A percentile compares a stretch with the other conserved stretches of the same genome.
These are phyloP conservation scores for Osmanthus fragrans DNA, from an alignment of 257 asterid genomes.

Conservation along the genomic window DNA sequence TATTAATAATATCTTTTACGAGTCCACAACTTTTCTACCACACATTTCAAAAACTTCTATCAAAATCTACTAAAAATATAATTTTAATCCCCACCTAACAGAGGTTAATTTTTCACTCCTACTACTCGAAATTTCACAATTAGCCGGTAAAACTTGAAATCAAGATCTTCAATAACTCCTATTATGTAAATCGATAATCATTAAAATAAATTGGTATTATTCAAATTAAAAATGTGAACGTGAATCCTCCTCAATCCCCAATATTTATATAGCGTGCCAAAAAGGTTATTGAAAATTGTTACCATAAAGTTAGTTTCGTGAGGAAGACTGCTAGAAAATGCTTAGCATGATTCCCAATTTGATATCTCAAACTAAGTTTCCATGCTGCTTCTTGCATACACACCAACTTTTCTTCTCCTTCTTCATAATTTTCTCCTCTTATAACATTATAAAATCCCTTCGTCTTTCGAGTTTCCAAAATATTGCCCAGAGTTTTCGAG, in stretches of 20 bases:
- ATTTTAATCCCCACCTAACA: no score
- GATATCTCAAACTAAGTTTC: conserved; percentile 25
- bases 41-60: no score
- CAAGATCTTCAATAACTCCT: no score
- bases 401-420: conserved; percentile 33
- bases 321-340: conserved; percentile 23
- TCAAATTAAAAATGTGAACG: background rate
- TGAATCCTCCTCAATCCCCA: background rate
- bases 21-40: no score
- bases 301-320: background rate
- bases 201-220: no score
- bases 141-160: no score
- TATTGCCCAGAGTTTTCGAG: background rate
- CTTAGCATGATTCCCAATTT: conserved; percentile 25
- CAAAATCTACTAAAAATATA: no score
- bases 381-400: conserved; percentile 43
- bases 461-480: background rate
- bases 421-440: conserved; percentile 4
- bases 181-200: background rate
- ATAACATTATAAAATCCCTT: background rate
- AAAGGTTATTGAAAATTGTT: conserved; percentile 24
- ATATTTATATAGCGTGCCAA: conserved; percentile 13
- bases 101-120: no score
- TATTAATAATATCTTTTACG: no score
- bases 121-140: no score